A percentile compares a stretch with the other conserved stretches of the same genome.
These are phyloP conservation scores for Euphorbia peplus DNA, from an alignment of 345 rosid genomes.

Conservation along the genomic window DNA sequence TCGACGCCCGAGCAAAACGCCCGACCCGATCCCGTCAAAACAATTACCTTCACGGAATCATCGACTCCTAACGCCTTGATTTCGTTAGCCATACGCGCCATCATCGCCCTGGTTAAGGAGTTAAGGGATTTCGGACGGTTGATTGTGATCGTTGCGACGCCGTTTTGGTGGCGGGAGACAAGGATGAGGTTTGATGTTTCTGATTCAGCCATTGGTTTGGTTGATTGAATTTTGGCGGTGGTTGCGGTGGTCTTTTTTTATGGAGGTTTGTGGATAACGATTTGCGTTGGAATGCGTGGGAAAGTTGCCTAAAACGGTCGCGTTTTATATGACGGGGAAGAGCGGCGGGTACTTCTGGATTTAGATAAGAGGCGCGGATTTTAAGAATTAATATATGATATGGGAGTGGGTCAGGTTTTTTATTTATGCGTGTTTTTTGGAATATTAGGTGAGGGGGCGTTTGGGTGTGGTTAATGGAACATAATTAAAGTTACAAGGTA, in stretches of 20 bases:
- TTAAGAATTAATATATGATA: too few relatives aligned
- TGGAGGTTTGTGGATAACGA: background rate
- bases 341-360: background rate
- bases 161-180: slow-evolving; percentile 52
- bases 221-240: background rate
- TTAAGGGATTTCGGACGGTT: slow-evolving; percentile 92
- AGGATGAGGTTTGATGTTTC: slow-evolving; percentile 44
- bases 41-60: slow-evolving; percentile 55
- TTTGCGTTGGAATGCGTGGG: background rate
- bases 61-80: slow-evolving; percentile 56
- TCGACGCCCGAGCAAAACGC: slow-evolving; percentile 93
- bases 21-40: slow-evolving; percentile 71
- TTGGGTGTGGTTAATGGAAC: too few relatives aligned
- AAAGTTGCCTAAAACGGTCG: background rate
- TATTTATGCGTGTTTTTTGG: too few relatives aligned
- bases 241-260: background rate
- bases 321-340: background rate
- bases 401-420: too few relatives aligned
- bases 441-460: too few relatives aligned
- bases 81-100: slow-evolving; percentile 58
- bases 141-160: slow-evolving; percentile 67
- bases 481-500: too few relatives aligned
- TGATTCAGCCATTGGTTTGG: slow-evolving; percentile 32
- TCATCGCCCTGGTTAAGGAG: slow-evolving; percentile 74
- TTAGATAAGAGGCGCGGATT: background rate